Evolutionary conservation across 345 rosid genomes (phyloP).

Genomic region (Eucalyptus urophylla): DNA sequence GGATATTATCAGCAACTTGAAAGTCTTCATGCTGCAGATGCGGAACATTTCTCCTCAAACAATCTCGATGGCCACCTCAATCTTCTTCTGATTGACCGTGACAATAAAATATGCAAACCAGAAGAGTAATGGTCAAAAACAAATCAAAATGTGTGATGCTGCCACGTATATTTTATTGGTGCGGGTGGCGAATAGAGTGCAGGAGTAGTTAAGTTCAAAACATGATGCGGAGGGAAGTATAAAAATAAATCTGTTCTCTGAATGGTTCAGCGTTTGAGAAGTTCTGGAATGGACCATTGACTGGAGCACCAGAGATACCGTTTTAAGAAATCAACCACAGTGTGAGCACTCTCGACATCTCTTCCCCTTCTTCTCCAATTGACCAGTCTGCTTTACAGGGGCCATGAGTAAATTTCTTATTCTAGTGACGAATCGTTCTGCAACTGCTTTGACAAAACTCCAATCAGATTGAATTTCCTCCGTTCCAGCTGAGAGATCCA

Average conservation of each 20-base stretch:
- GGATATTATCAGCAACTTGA: not conserved
- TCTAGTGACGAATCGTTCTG: not conserved
- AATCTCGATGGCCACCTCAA: not conserved
- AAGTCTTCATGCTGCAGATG: not conserved
- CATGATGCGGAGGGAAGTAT: not conserved
- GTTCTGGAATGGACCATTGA: not conserved
- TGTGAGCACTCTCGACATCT: not conserved
- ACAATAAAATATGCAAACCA: not conserved
- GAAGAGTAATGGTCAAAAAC: not conserved
- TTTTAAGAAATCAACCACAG: not conserved
- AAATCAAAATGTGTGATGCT: not conserved
- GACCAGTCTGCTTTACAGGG: not conserved
- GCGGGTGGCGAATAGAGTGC: not conserved
- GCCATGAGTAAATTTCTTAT: not conserved
- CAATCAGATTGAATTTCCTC: not conserved
- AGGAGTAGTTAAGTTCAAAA: not conserved
- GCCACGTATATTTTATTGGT: not conserved
- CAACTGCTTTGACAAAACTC: not conserved
- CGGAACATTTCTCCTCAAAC: not conserved
- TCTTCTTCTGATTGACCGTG: not conserved
- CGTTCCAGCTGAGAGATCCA: not conserved
- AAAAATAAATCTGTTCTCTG: not conserved
- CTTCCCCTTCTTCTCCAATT: not conserved
- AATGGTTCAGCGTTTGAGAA: not conserved
- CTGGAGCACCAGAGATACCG: not conserved